Evolutionary conservation across 192 early-diverging fungal genomes (phyloP).

Genomic region (Gorgonomyces haynaldii): DNA sequence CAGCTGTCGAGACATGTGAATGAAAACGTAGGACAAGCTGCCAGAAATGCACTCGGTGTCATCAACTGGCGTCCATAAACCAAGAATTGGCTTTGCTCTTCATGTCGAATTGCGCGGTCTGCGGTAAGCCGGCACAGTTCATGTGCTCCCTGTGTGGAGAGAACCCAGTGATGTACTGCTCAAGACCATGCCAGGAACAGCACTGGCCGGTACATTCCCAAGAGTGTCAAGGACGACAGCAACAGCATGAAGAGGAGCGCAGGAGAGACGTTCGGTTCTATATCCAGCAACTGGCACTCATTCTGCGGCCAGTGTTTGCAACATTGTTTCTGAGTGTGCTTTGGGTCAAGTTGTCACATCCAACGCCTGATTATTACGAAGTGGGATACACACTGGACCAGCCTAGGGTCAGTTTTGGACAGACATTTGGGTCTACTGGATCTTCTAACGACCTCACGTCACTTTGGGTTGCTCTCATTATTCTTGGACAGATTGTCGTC

Average conservation of each 20-base stretch:
- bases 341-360: slow-evolving; percentile 67
- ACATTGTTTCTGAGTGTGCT: slow-evolving; percentile 69
- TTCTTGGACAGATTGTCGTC: slow-evolving; percentile 65
- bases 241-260: slow-evolving; percentile 35
- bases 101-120: slow-evolving; percentile 12
- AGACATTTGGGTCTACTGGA: slow-evolving; percentile 10
- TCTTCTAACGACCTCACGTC: slow-evolving; percentile 14
- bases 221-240: slow-evolving; percentile 1
- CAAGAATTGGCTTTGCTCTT: too few species aligned
- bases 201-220: slow-evolving; percentile 18
- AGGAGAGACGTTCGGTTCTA: slow-evolving; percentile 66
- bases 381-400: too few species aligned
- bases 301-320: slow-evolving; percentile 67
- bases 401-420: slow-evolving; percentile 6
- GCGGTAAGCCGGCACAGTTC: slow-evolving; percentile 17
- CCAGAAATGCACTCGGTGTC: slow-evolving; percentile 33
- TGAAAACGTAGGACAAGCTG: slow-evolving; percentile 27
- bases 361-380: slow-evolving; percentile 38
- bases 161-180: slow-evolving; percentile 45
- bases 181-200: slow-evolving; percentile 43
- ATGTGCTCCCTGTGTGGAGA: slow-evolving; percentile 22
- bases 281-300: slow-evolving; percentile 64
- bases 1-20: slow-evolving; percentile 21
- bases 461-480: slow-evolving; percentile 50
- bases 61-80: slow-evolving; percentile 45